Evolutionary conservation across 108 stramenopile species (phyloP).

Genomic region (Licmophora abbreviata): DNA sequence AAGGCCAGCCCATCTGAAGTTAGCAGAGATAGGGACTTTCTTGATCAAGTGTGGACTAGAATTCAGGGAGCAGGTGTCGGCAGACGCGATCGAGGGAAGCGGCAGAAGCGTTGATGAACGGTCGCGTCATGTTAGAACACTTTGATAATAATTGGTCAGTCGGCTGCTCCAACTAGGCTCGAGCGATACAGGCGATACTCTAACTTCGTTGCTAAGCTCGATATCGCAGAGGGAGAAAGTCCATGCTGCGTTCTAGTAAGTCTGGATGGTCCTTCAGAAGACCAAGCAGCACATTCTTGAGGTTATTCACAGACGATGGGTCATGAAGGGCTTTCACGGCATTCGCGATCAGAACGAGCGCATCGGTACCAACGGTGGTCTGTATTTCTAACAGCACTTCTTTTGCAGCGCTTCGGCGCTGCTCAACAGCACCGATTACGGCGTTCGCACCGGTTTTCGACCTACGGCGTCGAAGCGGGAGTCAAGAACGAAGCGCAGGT

Average conservation of each 20-base stretch:
- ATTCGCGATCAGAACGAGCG: constrained; percentile 30
- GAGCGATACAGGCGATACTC: no score
- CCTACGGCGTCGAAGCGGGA: constrained; percentile 19
- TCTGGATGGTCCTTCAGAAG: constrained; percentile 47
- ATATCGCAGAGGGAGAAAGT: no score
- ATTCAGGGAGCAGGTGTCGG: no score
- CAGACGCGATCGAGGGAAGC: no score
- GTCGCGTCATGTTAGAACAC: no score
- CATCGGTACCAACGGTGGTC: constrained; percentile 43
- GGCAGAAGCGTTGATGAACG: no score
- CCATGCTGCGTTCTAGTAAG: constrained; percentile 37
- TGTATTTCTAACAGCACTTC: constrained; percentile 46
- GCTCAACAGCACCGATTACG: constrained; percentile 35
- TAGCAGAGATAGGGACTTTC: constrained; percentile 16
- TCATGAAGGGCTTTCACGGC: constrained; percentile 28
- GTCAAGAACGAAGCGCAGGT: no score
- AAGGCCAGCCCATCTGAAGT: background rate
- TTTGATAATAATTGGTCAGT: no score
- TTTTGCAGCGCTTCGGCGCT: constrained; percentile 41
- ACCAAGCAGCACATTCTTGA: constrained; percentile 25
- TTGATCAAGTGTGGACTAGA: constrained; percentile 28
- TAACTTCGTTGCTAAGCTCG: no score
- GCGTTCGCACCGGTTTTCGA: constrained; percentile 36
- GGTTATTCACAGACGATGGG: constrained; percentile 21
- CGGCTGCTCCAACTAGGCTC: no score